Evolutionary conservation across 2,329 filamentous ascomycete genomes (phyloP).

Genomic region (Trichoderma koningiopsis): DNA sequence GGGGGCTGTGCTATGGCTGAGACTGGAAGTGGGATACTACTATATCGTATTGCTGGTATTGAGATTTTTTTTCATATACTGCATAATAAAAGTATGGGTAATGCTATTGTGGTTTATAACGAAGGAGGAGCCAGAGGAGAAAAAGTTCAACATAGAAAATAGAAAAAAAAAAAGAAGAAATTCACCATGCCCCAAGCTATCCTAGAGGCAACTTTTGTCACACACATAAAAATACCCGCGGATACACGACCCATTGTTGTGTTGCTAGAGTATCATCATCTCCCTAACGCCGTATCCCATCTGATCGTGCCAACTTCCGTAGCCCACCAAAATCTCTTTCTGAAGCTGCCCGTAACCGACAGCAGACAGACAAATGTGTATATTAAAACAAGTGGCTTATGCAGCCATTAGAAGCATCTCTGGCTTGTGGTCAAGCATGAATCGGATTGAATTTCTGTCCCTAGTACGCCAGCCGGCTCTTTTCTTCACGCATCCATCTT

Average conservation of each 20-base stretch:
- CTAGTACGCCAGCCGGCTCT: not conserved
- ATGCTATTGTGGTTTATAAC: not conserved
- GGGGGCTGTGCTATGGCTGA: not conserved
- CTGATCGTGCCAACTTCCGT: constrained; percentile 24
- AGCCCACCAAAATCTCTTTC: constrained; percentile 15
- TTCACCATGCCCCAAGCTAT: constrained; percentile 21
- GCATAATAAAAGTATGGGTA: not conserved
- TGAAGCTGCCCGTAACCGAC: not conserved
- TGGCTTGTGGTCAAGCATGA: not conserved
- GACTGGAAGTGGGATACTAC: not conserved
- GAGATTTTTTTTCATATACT: constrained; percentile 1
- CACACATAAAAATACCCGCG: constrained; percentile 6
- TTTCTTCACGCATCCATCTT: constrained; percentile 17
- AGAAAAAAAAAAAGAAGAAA: constrained; percentile 5
- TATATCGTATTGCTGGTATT: not conserved
- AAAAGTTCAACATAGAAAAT: not conserved
- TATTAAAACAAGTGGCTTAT: constrained; percentile 13
- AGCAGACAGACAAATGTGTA: constrained; percentile 12
- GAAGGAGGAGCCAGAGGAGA: not conserved
- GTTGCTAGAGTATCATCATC: constrained; percentile 21
- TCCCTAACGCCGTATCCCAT: constrained; percentile 29
- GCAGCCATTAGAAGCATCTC: constrained; percentile 4
- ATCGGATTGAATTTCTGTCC: not conserved
- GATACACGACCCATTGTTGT: constrained; percentile 19
- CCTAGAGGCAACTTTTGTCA: constrained; percentile 17